Percentiles rank a stretch among this genome's conserved stretches.
These are phyloP conservation scores for Penicillium sp. DNA, from an alignment of 2,329 filamentous ascomycete species.

Conservation along the genomic window DNA sequence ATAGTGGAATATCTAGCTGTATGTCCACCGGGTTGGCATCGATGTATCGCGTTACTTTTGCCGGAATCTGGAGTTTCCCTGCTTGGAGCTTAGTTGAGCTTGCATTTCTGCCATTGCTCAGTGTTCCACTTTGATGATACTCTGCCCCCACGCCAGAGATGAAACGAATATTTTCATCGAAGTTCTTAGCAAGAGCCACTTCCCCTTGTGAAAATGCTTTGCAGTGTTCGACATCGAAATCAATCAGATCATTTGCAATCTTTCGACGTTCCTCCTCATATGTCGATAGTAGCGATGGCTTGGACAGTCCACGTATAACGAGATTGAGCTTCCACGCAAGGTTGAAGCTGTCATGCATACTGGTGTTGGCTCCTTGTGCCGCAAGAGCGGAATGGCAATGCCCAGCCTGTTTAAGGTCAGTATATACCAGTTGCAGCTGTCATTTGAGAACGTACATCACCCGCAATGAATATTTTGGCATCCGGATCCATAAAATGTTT, in stretches of 20 bases:
- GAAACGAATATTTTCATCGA: slow-evolving; percentile 71
- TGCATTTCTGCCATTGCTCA: slow-evolving; percentile 54
- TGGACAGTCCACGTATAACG: slow-evolving; percentile 29
- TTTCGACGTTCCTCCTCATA: slow-evolving; percentile 38
- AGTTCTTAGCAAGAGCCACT: slow-evolving; percentile 68
- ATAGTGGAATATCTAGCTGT: slow-evolving; percentile 76
- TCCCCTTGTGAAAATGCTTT: slow-evolving; percentile 64
- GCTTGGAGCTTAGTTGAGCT: slow-evolving; percentile 44
- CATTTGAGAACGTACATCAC: slow-evolving; percentile 42
- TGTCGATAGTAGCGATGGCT: slow-evolving; percentile 27
- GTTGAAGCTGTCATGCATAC: slow-evolving; percentile 43
- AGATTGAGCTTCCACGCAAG: slow-evolving; percentile 42
- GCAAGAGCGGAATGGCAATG: slow-evolving; percentile 39
- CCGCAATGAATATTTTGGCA: slow-evolving; percentile 53
- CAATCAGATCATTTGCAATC: slow-evolving; percentile 37
- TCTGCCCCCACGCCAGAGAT: slow-evolving; percentile 73
- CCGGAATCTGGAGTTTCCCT: slow-evolving; percentile 62
- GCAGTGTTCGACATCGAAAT: slow-evolving; percentile 49
- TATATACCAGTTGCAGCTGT: background rate
- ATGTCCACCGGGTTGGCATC: slow-evolving; percentile 79
- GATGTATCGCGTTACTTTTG: slow-evolving; percentile 73
- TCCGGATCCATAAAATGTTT: slow-evolving; percentile 49
- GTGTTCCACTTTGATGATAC: slow-evolving; percentile 65
- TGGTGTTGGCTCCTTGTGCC: slow-evolving; percentile 41
- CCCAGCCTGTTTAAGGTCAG: slow-evolving; percentile 26